phyloP scores from a whole-genome alignment of 192 early-diverging fungal genomes.

The Backusella tuberculispora region DNA sequence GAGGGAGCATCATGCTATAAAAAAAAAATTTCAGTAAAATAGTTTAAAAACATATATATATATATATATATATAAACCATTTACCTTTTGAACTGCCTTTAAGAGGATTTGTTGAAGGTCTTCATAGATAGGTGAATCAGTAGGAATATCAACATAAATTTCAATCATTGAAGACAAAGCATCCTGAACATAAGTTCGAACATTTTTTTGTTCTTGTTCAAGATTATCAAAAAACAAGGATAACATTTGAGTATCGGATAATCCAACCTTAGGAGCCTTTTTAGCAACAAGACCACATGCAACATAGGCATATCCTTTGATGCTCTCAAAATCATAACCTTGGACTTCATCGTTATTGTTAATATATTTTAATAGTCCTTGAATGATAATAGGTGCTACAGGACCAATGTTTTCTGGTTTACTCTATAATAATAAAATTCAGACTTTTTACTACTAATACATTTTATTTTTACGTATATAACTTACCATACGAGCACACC shows the following conservation, averaged over 20 bases:
- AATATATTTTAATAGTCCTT: slow-evolving; percentile 73
- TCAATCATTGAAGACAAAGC: slow-evolving; percentile 77
- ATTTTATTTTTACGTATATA: background rate
- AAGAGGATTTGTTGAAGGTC: slow-evolving; percentile 57
- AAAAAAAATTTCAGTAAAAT: slow-evolving; percentile 4
- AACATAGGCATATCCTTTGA: slow-evolving; percentile 86
- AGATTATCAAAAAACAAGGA: slow-evolving; percentile 74
- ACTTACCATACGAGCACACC: slow-evolving; percentile 79
- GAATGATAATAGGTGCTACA: slow-evolving; percentile 68
- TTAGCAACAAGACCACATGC: slow-evolving; percentile 78
- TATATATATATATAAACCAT: background rate
- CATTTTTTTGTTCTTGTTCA: slow-evolving; percentile 58
- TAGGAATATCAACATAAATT: slow-evolving; percentile 46
- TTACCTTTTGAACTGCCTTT: slow-evolving; percentile 54
- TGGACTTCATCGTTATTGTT: slow-evolving; percentile 34
- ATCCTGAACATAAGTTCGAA: slow-evolving; percentile 82
- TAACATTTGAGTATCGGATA: slow-evolving; percentile 64
- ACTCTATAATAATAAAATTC: slow-evolving; percentile 28
- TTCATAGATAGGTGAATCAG: slow-evolving; percentile 17
- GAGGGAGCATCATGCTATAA: slow-evolving; percentile 51
- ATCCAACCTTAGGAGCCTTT: slow-evolving; percentile 71
- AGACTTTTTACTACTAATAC: no score
- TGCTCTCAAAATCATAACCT: slow-evolving; percentile 57
- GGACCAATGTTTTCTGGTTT: slow-evolving; percentile 57
- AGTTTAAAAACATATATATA: no score